phyloP scores from a whole-genome alignment of 1,284 basidiomycete genomes.

The Sanghuangporus weigelae region DNA sequence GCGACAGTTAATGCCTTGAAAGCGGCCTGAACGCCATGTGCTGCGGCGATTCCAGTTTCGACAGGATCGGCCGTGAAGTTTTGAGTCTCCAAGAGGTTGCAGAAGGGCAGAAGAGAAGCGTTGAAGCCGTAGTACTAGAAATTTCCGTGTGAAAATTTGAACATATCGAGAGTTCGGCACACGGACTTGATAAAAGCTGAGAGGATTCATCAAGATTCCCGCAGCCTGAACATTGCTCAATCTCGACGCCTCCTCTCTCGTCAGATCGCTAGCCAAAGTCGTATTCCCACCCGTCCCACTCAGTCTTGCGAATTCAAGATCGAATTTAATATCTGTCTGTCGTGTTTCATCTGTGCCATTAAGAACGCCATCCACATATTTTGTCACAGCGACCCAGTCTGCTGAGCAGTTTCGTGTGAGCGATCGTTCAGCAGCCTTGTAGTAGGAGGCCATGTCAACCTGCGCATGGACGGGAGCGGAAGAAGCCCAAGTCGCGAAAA shows the following conservation, averaged over 20 bases:
- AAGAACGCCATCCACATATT: constrained; percentile 38
- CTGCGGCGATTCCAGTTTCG: constrained; percentile 34
- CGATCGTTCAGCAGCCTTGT: constrained; percentile 43
- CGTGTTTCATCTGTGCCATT: constrained; percentile 29
- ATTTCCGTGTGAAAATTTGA: background rate
- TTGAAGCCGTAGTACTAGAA: constrained; percentile 43
- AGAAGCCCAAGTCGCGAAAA: constrained; percentile 45
- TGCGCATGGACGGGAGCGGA: constrained; percentile 47
- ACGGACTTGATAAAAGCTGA: constrained; percentile 44
- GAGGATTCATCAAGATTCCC: constrained; percentile 41
- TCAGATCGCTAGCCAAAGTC: constrained; percentile 31
- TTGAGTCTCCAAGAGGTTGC: constrained; percentile 40
- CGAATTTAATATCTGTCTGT: constrained; percentile 36
- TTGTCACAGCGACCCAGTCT: constrained; percentile 46
- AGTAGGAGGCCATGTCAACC: constrained; percentile 46
- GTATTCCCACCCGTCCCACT: constrained; percentile 39
- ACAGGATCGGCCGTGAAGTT: constrained; percentile 35
- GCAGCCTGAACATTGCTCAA: constrained; percentile 38
- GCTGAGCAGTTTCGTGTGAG: constrained; percentile 48
- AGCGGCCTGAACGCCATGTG: constrained; percentile 30
- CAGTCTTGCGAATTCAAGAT: constrained; percentile 35
- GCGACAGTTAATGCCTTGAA: constrained; percentile 39
- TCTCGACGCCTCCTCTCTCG: constrained; percentile 29
- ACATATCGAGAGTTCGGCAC: background rate
- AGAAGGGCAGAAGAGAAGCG: constrained; percentile 41